These are phyloP conservation scores for Mortierella sp. DNA, from an alignment of 371 early-diverging fungal species.

Conservation along the genomic window DNA sequence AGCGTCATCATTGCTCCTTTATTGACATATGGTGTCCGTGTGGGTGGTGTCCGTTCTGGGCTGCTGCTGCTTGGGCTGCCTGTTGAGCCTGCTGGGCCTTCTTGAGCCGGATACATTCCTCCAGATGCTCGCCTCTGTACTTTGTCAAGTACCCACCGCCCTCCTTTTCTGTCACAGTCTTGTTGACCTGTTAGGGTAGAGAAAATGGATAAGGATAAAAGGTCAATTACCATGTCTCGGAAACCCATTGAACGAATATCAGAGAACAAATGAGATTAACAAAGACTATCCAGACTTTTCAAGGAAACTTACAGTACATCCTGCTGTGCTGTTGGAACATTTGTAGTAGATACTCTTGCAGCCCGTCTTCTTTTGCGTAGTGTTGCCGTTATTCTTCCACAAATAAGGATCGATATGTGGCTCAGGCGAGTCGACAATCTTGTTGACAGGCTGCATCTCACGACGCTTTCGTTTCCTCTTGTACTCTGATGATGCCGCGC, in stretches of 20 bases:
- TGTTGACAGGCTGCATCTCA: conserved; percentile 77
- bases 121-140: conserved; percentile 74
- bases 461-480: conserved; percentile 70
- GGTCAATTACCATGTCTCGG: not conserved
- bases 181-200: conserved; percentile 63
- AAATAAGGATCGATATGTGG: conserved; percentile 69
- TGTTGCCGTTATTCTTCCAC: conserved; percentile 78
- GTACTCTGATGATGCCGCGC: conserved; percentile 20
- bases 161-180: conserved; percentile 76
- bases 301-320: conserved; percentile 34
- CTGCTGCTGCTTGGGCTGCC: conserved; percentile 36
- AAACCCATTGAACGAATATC: not conserved
- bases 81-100: conserved; percentile 43
- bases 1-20: conserved; percentile 21
- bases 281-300: not conserved
- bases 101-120: conserved; percentile 63
- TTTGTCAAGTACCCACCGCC: conserved; percentile 75
- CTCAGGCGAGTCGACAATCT: conserved; percentile 75
- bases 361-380: conserved; percentile 73
- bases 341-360: conserved; percentile 75
- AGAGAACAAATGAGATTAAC: not conserved
- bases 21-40: conserved; percentile 28
- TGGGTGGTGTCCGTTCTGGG: conserved; percentile 27
- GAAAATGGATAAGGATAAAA: not conserved
- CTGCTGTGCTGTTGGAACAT: conserved; percentile 58